phyloP scores from a whole-genome alignment of 2,329 filamentous ascomycete genomes.

The Calonectria pteridis region DNA sequence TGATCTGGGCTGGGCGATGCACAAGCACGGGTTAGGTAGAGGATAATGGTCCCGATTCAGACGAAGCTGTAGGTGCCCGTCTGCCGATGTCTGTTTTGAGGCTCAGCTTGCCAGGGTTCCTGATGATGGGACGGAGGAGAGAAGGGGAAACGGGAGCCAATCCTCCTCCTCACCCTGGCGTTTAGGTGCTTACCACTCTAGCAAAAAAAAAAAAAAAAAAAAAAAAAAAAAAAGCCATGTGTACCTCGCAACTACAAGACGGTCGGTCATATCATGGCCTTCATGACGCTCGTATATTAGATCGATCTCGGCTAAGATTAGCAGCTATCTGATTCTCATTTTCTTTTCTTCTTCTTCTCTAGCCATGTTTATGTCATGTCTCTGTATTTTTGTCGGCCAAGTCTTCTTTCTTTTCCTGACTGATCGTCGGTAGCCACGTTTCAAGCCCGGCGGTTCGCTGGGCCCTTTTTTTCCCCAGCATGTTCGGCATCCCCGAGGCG shows the following conservation, averaged over 20 bases:
- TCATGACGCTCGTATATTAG: background rate
- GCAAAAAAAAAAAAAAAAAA: background rate
- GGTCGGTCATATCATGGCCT: background rate
- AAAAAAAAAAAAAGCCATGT: background rate
- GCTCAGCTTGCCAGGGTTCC: background rate
- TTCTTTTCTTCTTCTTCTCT: background rate
- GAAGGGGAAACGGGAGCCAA: background rate
- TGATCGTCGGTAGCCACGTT: constrained; percentile 11
- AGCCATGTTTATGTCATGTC: background rate
- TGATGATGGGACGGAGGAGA: background rate
- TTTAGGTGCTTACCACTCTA: background rate
- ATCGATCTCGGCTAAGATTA: background rate
- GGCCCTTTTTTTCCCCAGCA: background rate
- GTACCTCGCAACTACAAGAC: background rate
- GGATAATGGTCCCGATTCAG: background rate
- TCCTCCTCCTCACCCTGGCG: background rate
- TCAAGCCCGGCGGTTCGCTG: background rate
- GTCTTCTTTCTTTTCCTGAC: constrained; percentile 8
- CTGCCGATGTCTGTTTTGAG: constrained; percentile 7
- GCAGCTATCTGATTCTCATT: constrained; percentile 11
- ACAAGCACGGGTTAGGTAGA: constrained; percentile 5
- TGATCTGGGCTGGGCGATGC: constrained; percentile 4
- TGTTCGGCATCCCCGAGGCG: constrained; percentile 20
- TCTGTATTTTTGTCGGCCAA: background rate
- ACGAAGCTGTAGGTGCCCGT: constrained; percentile 1